phyloP scores from a whole-genome alignment of 352 stramenopile species.

The Pythium periplocum region DNA sequence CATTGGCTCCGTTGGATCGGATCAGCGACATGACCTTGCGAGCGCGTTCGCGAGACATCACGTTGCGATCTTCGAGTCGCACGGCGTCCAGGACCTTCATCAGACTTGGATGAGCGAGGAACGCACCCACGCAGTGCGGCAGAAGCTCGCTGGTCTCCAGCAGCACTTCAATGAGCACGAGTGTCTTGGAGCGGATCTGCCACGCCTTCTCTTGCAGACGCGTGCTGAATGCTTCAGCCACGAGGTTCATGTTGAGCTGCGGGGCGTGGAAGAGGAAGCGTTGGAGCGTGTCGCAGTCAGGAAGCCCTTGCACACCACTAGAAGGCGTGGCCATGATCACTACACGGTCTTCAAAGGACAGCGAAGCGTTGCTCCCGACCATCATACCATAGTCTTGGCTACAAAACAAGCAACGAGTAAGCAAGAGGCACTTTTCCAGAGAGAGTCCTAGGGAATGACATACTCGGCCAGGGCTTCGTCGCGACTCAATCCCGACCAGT shows the following conservation, averaged over 20 bases:
- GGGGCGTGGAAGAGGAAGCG: constrained; percentile 39
- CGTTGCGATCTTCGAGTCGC: constrained; percentile 29
- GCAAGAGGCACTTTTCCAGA: background rate
- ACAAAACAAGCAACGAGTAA: background rate
- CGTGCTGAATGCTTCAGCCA: constrained; percentile 27
- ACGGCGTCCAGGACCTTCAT: constrained; percentile 30
- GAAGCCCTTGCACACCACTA: constrained; percentile 48
- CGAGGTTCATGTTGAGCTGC: constrained; percentile 23
- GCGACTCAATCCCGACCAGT: constrained; percentile 40
- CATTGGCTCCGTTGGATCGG: constrained; percentile 37
- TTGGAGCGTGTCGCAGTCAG: constrained; percentile 35
- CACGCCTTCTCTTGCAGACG: constrained; percentile 44
- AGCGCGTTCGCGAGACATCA: constrained; percentile 39
- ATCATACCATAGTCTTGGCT: constrained; percentile 15
- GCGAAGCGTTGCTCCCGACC: constrained; percentile 2
- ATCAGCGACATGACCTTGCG: constrained; percentile 55
- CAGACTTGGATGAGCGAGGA: constrained; percentile 21
- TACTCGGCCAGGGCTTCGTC: constrained; percentile 45
- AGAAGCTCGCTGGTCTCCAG: constrained; percentile 39
- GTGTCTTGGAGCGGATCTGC: constrained; percentile 47
- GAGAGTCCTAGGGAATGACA: constrained; percentile 6
- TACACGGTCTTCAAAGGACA: constrained; percentile 41
- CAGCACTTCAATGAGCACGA: constrained; percentile 53
- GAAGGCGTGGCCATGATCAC: constrained; percentile 39
- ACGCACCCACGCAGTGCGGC: constrained; percentile 22